A percentile compares a stretch with the other conserved stretches of the same genome.
phyloP scores from a whole-genome alignment of 192 early-diverging fungal genomes.

The Helicostylum pulchrum region DNA sequence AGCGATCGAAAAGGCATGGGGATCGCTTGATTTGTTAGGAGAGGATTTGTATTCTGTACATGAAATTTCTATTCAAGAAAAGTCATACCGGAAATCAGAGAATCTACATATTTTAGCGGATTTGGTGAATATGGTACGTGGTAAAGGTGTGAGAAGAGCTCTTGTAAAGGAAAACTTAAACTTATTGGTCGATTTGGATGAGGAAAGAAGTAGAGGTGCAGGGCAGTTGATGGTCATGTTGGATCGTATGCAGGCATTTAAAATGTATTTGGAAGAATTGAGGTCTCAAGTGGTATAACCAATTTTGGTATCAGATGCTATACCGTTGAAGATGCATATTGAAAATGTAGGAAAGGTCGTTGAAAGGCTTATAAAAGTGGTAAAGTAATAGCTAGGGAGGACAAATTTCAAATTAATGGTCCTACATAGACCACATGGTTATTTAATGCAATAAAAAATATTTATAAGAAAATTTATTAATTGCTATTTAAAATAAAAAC shows the following conservation, averaged over 20 bases:
- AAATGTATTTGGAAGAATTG: conserved; percentile 50
- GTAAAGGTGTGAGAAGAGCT: conserved; percentile 28
- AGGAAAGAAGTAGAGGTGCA: conserved; percentile 40
- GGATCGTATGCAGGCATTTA: conserved; percentile 47
- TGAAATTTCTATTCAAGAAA: conserved; percentile 45
- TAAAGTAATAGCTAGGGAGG: conserved; percentile 28
- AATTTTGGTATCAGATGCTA: conserved; percentile 25
- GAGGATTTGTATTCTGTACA: conserved; percentile 38
- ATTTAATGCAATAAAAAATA: too few relatives aligned
- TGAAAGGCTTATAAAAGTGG: conserved; percentile 33
- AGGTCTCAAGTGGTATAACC: conserved; percentile 41
- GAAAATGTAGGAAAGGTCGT: conserved; percentile 40
- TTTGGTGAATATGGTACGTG: conserved; percentile 34
- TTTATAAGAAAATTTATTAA: background rate
- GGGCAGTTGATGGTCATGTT: conserved; percentile 39
- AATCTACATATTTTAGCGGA: conserved; percentile 31
- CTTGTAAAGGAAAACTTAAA: conserved; percentile 41
- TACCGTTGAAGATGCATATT: conserved; percentile 41
- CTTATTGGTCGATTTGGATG: conserved; percentile 36
- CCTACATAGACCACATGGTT: too few relatives aligned
- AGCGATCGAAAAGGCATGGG: conserved; percentile 25
- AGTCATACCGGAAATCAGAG: conserved; percentile 29
- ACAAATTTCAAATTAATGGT: conserved; percentile 2
- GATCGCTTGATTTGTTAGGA: conserved; percentile 38
- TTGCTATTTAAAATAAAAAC: too few relatives aligned